A percentile compares a stretch with the other conserved stretches of the same genome.
Evolutionary conservation across 1,284 basidiomycete species (phyloP).

Genomic region (Boletus semigastroideus): DNA sequence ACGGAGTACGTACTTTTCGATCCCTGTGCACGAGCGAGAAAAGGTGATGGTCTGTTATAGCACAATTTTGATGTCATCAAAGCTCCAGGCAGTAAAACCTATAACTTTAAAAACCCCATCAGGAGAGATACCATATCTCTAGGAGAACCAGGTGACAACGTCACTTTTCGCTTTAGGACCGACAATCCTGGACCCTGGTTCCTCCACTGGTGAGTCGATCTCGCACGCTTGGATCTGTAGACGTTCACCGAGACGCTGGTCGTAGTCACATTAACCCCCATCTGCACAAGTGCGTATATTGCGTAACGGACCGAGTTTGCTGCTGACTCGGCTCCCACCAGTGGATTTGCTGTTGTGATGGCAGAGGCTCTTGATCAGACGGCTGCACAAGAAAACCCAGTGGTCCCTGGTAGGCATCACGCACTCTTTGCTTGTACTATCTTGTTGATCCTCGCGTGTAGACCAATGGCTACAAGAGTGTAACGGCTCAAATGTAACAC

Average conservation of each 20-base stretch:
- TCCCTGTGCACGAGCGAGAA: not conserved
- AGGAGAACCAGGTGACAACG: constrained; percentile 24
- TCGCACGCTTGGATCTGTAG: not conserved
- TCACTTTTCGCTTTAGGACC: constrained; percentile 33
- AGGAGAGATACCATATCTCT: constrained; percentile 18
- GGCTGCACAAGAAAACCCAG: not conserved
- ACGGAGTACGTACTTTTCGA: constrained; percentile 21
- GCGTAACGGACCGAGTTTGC: not conserved
- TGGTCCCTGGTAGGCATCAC: constrained; percentile 8
- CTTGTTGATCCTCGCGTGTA: constrained; percentile 1
- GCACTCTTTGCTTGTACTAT: not conserved
- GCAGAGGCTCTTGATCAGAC: constrained; percentile 13
- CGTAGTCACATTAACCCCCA: constrained; percentile 34
- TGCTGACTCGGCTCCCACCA: constrained; percentile 1
- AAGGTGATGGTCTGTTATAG: constrained; percentile 8
- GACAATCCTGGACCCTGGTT: constrained; percentile 32
- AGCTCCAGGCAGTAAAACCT: constrained; percentile 16
- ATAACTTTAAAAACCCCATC: constrained; percentile 29
- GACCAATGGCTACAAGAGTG: constrained; percentile 13
- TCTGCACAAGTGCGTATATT: constrained; percentile 20
- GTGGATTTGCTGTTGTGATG: constrained; percentile 20
- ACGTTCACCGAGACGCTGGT: constrained; percentile 7
- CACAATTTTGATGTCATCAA: constrained; percentile 37
- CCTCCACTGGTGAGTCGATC: constrained; percentile 22
- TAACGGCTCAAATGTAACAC: not conserved